Conservation (phyloP, 169 alveolate species). For the Eimeria brunetti region DNA sequence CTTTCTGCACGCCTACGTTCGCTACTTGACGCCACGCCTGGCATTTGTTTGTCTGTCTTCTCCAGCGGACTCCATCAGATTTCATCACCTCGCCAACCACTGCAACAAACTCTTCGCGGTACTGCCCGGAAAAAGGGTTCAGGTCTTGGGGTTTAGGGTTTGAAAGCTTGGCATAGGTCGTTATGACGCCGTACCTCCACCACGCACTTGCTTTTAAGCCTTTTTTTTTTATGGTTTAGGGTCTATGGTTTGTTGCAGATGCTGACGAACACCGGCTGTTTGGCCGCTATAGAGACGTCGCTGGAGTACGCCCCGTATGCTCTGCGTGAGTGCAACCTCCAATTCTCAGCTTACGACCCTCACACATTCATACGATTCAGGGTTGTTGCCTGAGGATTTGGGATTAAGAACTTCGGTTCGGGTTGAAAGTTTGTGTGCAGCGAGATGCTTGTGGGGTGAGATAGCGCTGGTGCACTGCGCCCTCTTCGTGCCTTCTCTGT, state of each 20-base stretch:
- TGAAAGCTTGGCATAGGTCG: neutral
- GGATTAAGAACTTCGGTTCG: neutral
- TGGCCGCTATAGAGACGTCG: constrained; percentile 82
- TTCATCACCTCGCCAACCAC: constrained; percentile 84
- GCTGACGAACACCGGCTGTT: constrained; percentile 83
- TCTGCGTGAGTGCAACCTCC: constrained; percentile 55
- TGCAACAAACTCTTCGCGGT: constrained; percentile 82
- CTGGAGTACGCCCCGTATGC: constrained; percentile 81
- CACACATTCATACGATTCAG: neutral
- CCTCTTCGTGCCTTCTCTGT: constrained; percentile 52
- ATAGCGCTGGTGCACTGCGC: constrained; percentile 68
- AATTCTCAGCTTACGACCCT: neutral
- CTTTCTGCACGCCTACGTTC: constrained; percentile 85
- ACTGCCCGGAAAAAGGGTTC: neutral
- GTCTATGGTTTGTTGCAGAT: constrained; percentile 66
- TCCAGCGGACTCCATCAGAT: constrained; percentile 83
- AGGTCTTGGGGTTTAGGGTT: neutral
- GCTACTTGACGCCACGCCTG: constrained; percentile 81
- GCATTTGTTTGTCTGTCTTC: constrained; percentile 83
- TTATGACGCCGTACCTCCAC: neutral
- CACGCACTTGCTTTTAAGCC: neutral
- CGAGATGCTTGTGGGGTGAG: constrained; percentile 67
- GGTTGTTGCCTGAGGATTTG: neutral
- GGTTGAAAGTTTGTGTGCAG: constrained; percentile 28
- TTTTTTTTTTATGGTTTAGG: neutral